A percentile compares a stretch with the other conserved stretches of the same genome.
These are phyloP conservation scores for Simmondsia chinensis DNA, from an alignment of 148 eudicot genomes.

Conservation along the genomic window DNA sequence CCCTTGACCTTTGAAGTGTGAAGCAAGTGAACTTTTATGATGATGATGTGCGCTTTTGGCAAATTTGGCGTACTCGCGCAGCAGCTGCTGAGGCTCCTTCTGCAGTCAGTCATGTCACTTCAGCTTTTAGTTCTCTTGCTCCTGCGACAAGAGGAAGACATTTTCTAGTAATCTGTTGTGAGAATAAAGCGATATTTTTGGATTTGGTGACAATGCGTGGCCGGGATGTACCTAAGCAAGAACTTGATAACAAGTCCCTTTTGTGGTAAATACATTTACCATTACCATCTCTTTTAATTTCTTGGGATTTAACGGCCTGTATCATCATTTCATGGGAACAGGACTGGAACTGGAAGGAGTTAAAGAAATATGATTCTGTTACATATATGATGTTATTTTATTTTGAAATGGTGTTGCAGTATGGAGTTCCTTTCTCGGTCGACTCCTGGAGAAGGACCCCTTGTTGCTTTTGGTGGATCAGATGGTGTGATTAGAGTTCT, in stretches of 20 bases:
- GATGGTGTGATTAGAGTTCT: constrained; percentile 97
- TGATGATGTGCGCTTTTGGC: constrained; percentile 93
- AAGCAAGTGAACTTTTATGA: constrained; percentile 97
- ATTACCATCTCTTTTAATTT: too few relatives aligned
- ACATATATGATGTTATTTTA: background rate
- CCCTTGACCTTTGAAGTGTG: constrained; percentile 51
- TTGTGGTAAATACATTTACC: constrained; percentile 61
- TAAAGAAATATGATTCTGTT: too few relatives aligned
- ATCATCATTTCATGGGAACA: too few relatives aligned
- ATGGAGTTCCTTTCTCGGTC: constrained; percentile 90
- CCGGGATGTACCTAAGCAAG: constrained; percentile 97
- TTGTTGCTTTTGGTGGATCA: constrained; percentile 96
- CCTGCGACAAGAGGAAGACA: constrained; percentile 95
- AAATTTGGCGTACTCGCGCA: constrained; percentile 71
- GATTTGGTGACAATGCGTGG: constrained; percentile 99
- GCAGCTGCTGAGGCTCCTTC: constrained; percentile 94
- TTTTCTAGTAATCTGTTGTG: constrained; percentile 94
- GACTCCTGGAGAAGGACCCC: constrained; percentile 69
- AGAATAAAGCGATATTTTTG: constrained; percentile 85
- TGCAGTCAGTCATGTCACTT: constrained; percentile 65
- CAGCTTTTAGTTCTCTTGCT: constrained; percentile 61
- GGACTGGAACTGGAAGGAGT: too few relatives aligned
- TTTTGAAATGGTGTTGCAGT: constrained; percentile 36
- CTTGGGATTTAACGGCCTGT: too few relatives aligned
- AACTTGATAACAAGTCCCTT: constrained; percentile 85